Percentiles rank a stretch among this genome's conserved stretches.
These are phyloP conservation scores for Saccharomyces uvarum DNA, from an alignment of 1,139 yeast genomes.

Conservation along the genomic window DNA sequence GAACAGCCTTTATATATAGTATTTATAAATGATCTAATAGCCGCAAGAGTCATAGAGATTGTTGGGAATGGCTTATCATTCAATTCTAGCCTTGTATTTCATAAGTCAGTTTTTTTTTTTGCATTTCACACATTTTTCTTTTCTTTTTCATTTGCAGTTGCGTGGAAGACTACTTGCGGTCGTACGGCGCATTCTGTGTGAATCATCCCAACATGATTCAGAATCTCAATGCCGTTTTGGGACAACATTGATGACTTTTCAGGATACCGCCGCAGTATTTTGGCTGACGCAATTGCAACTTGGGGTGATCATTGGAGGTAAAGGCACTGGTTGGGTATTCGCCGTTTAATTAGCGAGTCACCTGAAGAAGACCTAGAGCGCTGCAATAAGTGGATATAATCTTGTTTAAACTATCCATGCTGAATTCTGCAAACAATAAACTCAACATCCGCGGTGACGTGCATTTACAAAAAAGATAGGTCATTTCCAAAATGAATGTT, in stretches of 20 bases:
- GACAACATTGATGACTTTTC: neutral
- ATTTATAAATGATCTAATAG: neutral
- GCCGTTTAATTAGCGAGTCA: neutral
- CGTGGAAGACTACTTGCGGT: neutral
- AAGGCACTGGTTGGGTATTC: neutral
- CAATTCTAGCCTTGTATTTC: neutral
- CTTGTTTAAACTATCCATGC: no score
- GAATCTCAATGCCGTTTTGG: neutral
- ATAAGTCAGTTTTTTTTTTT: neutral
- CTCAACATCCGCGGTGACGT: no score
- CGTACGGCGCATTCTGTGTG: neutral
- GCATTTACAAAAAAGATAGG: no score
- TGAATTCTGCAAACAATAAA: no score
- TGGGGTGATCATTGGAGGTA: neutral
- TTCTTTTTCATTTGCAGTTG: neutral
- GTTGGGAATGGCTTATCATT: neutral
- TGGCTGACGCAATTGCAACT: neutral
- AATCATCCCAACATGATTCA: neutral
- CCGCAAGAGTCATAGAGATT: neutral
- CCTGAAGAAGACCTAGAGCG: no score
- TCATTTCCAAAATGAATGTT: no score
- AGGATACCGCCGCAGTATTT: neutral
- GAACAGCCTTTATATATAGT: neutral
- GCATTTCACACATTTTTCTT: neutral
- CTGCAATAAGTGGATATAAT: no score